These are phyloP conservation scores for Aspergillus diversus DNA, from an alignment of 495 filamentous ascomycete genomes.

Conservation along the genomic window DNA sequence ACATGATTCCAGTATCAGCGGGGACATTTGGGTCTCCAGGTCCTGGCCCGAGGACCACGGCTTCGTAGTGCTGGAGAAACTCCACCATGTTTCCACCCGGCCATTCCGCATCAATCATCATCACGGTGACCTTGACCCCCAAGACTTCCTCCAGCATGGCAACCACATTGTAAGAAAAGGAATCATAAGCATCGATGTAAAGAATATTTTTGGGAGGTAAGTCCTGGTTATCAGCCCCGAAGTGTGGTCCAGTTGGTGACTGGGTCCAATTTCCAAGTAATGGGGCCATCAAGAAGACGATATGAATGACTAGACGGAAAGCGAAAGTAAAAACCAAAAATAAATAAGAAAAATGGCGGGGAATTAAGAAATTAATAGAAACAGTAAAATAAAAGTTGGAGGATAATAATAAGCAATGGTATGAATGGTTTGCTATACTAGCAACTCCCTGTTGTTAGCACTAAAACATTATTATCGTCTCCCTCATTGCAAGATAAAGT, in stretches of 20 bases:
- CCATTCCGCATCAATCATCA: constrained; percentile 69
- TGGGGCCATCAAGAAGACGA: constrained; percentile 34
- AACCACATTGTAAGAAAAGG: constrained; percentile 92
- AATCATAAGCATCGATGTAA: constrained; percentile 93
- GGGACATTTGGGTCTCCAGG: constrained; percentile 65
- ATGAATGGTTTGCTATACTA: background rate
- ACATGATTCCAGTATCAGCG: constrained; percentile 78
- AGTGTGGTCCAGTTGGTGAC: constrained; percentile 11
- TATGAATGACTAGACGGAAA: background rate
- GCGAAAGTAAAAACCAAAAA: background rate
- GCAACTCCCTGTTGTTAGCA: background rate
- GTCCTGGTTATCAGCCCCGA: constrained; percentile 4
- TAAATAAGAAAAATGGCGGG: background rate
- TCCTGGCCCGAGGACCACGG: constrained; percentile 79
- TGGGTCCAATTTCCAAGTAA: constrained; percentile 37
- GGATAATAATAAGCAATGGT: background rate
- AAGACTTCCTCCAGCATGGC: constrained; percentile 70
- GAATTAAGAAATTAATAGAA: background rate
- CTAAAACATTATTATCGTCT: background rate
- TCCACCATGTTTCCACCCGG: constrained; percentile 43
- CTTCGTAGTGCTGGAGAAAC: constrained; percentile 67
- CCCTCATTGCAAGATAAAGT: background rate
- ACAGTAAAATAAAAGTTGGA: constrained; percentile 2
- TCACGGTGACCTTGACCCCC: constrained; percentile 65
- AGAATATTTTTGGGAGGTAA: constrained; percentile 58